These are phyloP conservation scores for Termitomyces sp. DNA, from an alignment of 768 basidiomycete species.

Conservation along the genomic window DNA sequence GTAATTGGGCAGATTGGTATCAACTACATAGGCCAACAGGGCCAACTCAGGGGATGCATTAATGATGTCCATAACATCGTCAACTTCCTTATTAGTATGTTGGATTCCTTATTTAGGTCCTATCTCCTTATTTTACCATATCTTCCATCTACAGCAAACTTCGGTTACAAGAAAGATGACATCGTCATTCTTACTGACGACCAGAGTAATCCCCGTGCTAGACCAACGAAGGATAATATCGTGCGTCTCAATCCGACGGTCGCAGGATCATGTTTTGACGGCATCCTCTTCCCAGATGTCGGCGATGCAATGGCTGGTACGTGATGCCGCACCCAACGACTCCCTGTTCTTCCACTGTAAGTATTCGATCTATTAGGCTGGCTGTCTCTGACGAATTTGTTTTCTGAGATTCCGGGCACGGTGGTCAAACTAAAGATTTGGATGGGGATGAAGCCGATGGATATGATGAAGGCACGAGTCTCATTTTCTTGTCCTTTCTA, in stretches of 20 bases:
- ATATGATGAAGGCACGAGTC: slow-evolving; percentile 61
- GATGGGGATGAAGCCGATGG: slow-evolving; percentile 87
- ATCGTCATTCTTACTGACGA: slow-evolving; percentile 88
- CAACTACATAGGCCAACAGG: slow-evolving; percentile 69
- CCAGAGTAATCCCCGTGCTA: slow-evolving; percentile 48
- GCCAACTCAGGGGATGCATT: slow-evolving; percentile 79
- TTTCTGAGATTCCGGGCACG: slow-evolving; percentile 80
- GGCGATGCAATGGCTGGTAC: slow-evolving; percentile 93
- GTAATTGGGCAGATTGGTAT: slow-evolving; percentile 66
- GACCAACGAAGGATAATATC: slow-evolving; percentile 81
- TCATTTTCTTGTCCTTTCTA: not conserved
- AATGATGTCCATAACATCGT: slow-evolving; percentile 86
- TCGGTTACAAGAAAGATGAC: slow-evolving; percentile 68
- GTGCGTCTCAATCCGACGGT: slow-evolving; percentile 27
- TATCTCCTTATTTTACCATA: not conserved
- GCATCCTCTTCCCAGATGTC: slow-evolving; percentile 35
- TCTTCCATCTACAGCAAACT: slow-evolving; percentile 35
- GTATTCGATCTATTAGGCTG: slow-evolving; percentile 8
- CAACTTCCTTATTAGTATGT: slow-evolving; percentile 67
- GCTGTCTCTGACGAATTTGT: not conserved
- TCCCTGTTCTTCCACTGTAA: slow-evolving; percentile 88
- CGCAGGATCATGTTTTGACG: not conserved
- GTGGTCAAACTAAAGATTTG: slow-evolving; percentile 80
- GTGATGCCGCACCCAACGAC: slow-evolving; percentile 72
- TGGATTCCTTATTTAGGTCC: not conserved